Evolutionary conservation across 371 early-diverging fungal genomes (phyloP).

Genomic region (Umbelopsis sp.): DNA sequence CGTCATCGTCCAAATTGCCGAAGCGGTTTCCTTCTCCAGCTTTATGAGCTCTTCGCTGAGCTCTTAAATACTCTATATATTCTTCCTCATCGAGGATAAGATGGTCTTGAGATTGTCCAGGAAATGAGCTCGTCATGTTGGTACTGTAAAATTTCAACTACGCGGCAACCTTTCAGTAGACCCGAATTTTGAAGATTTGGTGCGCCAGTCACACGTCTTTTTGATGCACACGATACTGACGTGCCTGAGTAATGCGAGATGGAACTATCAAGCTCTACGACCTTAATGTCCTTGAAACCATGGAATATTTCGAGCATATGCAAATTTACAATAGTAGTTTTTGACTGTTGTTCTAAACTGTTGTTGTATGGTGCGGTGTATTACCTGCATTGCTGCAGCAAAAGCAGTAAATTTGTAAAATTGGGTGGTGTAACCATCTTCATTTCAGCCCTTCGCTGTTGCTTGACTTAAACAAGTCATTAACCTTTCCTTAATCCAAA

Average conservation of each 20-base stretch:
- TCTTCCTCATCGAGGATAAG: constrained; percentile 10
- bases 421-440: constrained; percentile 16
- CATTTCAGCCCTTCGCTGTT: constrained; percentile 1
- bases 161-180: neutral
- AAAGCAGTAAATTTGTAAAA: neutral
- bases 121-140: neutral
- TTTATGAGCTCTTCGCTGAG: constrained; percentile 1
- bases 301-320: no score
- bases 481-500: constrained; percentile 11
- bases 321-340: no score
- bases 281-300: no score
- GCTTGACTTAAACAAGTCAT: constrained; percentile 8
- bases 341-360: no score
- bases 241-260: no score
- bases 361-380: no score
- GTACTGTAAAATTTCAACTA: neutral
- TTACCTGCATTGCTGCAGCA: neutral
- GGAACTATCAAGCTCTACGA: no score
- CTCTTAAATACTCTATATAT: constrained; percentile 10
- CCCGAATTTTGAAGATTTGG: neutral
- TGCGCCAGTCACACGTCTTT: constrained; percentile 1
- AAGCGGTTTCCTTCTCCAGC: constrained; percentile 4
- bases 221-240: no score
- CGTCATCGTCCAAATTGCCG: constrained; percentile 14
- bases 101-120: neutral